phyloP scores from a whole-genome alignment of 352 stramenopile species.

The Pythium biforme region DNA sequence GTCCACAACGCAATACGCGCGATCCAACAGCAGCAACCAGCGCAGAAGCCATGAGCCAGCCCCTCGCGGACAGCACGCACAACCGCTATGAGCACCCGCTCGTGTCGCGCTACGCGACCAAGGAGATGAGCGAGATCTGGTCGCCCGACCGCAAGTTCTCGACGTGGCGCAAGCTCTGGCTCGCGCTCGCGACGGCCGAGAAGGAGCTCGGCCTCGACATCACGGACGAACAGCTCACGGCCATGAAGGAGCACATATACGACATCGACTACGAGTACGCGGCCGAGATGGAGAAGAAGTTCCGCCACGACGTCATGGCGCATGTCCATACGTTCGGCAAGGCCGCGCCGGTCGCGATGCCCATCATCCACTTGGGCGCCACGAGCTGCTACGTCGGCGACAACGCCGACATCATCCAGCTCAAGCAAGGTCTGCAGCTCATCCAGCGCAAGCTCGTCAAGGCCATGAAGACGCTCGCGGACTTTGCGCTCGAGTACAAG shows the following conservation, averaged over 20 bases:
- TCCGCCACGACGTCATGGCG: slow-evolving; percentile 99
- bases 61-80: slow-evolving; percentile 38
- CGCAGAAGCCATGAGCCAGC: slow-evolving; percentile 35
- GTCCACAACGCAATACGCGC: slow-evolving; percentile 19
- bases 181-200: slow-evolving; percentile 95
- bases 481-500: slow-evolving; percentile 95
- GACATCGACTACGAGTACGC: slow-evolving; percentile 99
- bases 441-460: slow-evolving; percentile 97
- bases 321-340: slow-evolving; percentile 99
- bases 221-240: slow-evolving; percentile 95
- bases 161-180: slow-evolving; percentile 98
- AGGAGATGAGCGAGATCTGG: slow-evolving; percentile 99
- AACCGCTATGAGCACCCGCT: slow-evolving; percentile 89
- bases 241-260: slow-evolving; percentile 95
- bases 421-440: slow-evolving; percentile 95
- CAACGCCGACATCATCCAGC: slow-evolving; percentile 98
- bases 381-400: slow-evolving; percentile 99
- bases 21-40: not conserved
- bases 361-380: slow-evolving; percentile 98
- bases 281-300: slow-evolving; percentile 97
- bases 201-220: slow-evolving; percentile 98
- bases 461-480: slow-evolving; percentile 93
- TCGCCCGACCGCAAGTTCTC: slow-evolving; percentile 99
- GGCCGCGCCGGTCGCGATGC: slow-evolving; percentile 94
- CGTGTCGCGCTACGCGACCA: slow-evolving; percentile 95